Evolutionary conservation across 148 eudicot species (phyloP).

Genomic region (Vaccinium macrocarpon): DNA sequence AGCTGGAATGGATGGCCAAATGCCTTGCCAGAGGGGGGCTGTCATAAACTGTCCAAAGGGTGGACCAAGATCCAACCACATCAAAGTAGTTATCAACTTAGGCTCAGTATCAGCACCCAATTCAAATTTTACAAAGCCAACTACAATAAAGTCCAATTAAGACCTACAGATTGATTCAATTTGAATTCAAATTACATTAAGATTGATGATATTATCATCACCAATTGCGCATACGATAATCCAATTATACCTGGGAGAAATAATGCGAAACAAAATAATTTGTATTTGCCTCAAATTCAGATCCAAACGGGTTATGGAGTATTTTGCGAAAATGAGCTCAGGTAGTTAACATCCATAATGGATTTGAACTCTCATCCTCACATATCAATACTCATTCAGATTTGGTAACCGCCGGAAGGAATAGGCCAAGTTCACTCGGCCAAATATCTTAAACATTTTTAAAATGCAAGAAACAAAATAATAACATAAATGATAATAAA

Average conservation of each 20-base stretch:
- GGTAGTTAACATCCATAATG: background rate
- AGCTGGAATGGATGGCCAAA: background rate
- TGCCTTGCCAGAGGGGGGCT: background rate
- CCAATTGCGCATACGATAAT: background rate
- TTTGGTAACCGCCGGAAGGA: background rate
- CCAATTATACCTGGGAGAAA: background rate
- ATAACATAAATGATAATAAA: background rate
- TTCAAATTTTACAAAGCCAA: background rate
- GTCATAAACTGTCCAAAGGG: constrained; percentile 5
- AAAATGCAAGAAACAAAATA: constrained; percentile 11
- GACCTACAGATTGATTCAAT: background rate
- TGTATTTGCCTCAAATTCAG: background rate
- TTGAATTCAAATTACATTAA: background rate
- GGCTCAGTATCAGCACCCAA: background rate
- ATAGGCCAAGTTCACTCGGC: background rate
- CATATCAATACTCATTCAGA: background rate
- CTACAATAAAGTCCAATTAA: background rate
- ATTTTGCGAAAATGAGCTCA: background rate
- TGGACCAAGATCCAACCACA: background rate
- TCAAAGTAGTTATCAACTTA: background rate
- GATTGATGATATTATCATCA: background rate
- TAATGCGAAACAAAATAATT: background rate
- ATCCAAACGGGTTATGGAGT: background rate
- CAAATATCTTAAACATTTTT: background rate
- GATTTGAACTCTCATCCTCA: background rate